Percentiles rank a stretch among this genome's conserved stretches.
Evolutionary conservation across 148 eudicot genomes (phyloP).

Genomic region (Arbutus unedo): DNA sequence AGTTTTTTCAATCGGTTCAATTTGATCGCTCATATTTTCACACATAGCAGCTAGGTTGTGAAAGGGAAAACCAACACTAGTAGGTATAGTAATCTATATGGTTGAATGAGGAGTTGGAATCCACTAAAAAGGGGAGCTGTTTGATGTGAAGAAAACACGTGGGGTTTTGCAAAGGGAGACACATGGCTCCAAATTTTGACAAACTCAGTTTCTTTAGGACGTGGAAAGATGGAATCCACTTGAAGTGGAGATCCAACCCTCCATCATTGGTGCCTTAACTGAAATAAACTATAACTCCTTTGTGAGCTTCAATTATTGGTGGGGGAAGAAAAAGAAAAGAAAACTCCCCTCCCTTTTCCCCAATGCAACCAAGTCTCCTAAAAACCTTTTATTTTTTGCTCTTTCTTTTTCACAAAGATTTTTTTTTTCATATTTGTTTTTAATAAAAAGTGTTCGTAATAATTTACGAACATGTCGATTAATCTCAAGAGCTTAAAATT

Average conservation of each 20-base stretch:
- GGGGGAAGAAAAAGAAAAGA: not conserved
- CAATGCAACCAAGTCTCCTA: not conserved
- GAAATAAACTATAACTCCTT: constrained; percentile 16
- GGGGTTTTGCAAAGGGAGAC: constrained; percentile 26
- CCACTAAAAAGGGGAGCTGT: constrained; percentile 25
- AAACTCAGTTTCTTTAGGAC: constrained; percentile 18
- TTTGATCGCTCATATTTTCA: too few relatives aligned
- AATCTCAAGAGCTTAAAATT: too few relatives aligned
- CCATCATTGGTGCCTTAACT: constrained; percentile 26
- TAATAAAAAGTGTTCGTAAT: too few relatives aligned
- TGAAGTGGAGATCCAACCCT: not conserved
- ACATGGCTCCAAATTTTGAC: constrained; percentile 29
- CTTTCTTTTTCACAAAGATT: too few relatives aligned
- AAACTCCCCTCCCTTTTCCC: not conserved
- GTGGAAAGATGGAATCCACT: constrained; percentile 45
- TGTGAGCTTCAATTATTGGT: constrained; percentile 11
- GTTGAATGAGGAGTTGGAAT: constrained; percentile 43
- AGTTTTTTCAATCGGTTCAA: too few relatives aligned
- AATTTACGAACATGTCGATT: too few relatives aligned
- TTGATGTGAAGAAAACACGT: constrained; percentile 33
- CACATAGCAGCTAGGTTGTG: constrained; percentile 15
- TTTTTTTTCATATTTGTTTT: too few relatives aligned
- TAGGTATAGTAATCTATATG: constrained; percentile 28
- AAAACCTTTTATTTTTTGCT: too few relatives aligned
- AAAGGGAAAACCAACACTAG: constrained; percentile 28